Percentiles rank a stretch among this genome's conserved stretches.
Conservation (phyloP, 2,329 filamentous ascomycete genomes). For the Diaporthe velutina region DNA sequence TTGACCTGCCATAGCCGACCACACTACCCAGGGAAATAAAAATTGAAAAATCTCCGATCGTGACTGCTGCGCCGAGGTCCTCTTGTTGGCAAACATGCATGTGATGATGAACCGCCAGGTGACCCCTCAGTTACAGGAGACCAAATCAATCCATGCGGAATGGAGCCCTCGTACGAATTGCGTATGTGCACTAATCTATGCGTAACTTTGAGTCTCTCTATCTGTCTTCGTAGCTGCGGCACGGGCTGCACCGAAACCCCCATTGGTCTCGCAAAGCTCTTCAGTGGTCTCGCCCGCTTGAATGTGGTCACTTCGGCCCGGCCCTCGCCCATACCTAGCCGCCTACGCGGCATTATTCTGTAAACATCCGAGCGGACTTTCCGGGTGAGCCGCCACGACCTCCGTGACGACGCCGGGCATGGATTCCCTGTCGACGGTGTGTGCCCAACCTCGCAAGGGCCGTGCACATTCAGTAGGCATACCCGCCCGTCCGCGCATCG, state of each 20-base stretch:
- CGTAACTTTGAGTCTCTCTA: too few relatives aligned
- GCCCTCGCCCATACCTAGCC: not conserved
- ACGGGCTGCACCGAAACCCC: too few relatives aligned
- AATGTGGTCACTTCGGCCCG: not conserved
- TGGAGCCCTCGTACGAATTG: too few relatives aligned
- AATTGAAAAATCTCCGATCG: not conserved
- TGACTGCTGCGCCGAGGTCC: too few relatives aligned
- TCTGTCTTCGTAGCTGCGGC: not conserved
- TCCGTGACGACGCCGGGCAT: not conserved
- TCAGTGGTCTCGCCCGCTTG: not conserved
- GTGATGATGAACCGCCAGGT: not conserved
- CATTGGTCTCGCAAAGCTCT: not conserved
- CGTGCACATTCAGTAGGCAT: not conserved
- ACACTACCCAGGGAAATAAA: not conserved
- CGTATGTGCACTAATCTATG: not conserved
- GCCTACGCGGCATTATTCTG: too few relatives aligned
- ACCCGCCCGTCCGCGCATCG: too few relatives aligned
- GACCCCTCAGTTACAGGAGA: not conserved
- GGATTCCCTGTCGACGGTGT: not conserved
- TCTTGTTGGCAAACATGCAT: too few relatives aligned
- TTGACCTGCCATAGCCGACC: slow-evolving; percentile 14
- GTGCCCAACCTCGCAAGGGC: not conserved
- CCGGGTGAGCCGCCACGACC: not conserved
- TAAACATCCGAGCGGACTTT: not conserved
- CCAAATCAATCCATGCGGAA: too few relatives aligned